These are phyloP conservation scores for Cercospora janseana DNA, from an alignment of 2,329 filamentous ascomycete genomes.

Conservation along the genomic window DNA sequence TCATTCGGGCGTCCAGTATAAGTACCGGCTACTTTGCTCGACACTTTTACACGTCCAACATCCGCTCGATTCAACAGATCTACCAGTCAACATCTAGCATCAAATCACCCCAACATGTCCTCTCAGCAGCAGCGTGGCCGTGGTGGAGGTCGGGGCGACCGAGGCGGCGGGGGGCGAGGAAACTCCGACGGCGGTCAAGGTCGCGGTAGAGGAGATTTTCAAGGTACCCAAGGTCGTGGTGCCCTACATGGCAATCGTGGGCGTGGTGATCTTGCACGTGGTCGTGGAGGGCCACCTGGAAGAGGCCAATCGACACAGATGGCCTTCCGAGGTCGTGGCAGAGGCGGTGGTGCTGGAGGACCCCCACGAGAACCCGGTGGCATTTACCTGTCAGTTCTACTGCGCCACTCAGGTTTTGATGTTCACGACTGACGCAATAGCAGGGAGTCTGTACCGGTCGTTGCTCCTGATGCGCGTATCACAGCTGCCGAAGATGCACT, in stretches of 20 bases:
- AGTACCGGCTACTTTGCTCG: background rate
- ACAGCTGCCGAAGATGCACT: slow-evolving; percentile 29
- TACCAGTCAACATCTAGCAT: background rate
- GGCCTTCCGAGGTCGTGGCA: slow-evolving; percentile 25
- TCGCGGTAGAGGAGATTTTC: slow-evolving; percentile 16
- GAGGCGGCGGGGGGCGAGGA: slow-evolving; percentile 22
- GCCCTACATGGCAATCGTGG: slow-evolving; percentile 22
- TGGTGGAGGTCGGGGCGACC: slow-evolving; percentile 20
- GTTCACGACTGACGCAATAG: slow-evolving; percentile 28
- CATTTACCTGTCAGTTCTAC: slow-evolving; percentile 29
- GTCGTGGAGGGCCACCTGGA: slow-evolving; percentile 17
- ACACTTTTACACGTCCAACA: background rate
- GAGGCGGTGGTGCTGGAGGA: slow-evolving; percentile 16
- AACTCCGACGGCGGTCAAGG: slow-evolving; percentile 23
- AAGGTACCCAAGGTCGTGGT: slow-evolving; percentile 27
- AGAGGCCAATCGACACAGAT: slow-evolving; percentile 18
- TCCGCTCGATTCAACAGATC: slow-evolving; percentile 2
- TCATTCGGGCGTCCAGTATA: slow-evolving; percentile 14
- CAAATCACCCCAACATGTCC: slow-evolving; percentile 21
- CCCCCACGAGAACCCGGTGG: slow-evolving; percentile 21
- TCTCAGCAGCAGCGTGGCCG: slow-evolving; percentile 23
- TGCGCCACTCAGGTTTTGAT: background rate
- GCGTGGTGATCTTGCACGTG: slow-evolving; percentile 33
- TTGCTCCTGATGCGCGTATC: slow-evolving; percentile 29
- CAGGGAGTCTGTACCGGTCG: slow-evolving; percentile 22